Base-by-base conservation (phyloP, 208 protist genomes). In the Lotmaria passim region DNA sequence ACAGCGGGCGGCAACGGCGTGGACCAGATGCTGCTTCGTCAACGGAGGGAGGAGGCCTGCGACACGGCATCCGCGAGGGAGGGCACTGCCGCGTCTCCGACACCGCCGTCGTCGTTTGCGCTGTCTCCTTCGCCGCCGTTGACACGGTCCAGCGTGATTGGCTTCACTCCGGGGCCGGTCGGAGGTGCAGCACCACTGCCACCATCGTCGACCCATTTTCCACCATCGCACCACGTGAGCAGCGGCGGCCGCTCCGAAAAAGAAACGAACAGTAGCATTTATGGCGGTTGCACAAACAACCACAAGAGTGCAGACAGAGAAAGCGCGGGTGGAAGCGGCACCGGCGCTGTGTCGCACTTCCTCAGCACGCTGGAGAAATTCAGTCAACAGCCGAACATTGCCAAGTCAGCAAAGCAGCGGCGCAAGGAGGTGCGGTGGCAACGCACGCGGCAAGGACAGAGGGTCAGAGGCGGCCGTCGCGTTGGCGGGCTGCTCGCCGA, bases 401-500 rank as follows among this genome's bases (percentile, higher is more conserved):
- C 23, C 46, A 48, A 23, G 11, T 75, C 53, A 28, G 41, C 67
- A 14, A 68, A 67, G 55, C 65, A 75, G 73, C 57, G 50, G 17
- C 69, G 55, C 3, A 64, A 55, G 34, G 74, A 82, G 55, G 72
- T 75, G 68, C 48, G 33, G 19, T 69, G 67, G 39, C 81, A 79
- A 70, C 63, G 67, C n/a, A 61, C 61, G 5, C 75, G 64, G 21
- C 47, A 79, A 6, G 36, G 39, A 30, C 50, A 23, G 15, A 55
- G 36, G n/a, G 28, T 2, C 19, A 34, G 46, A 15, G 30, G 44
- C 31, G n/a, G 46, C 12, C 24, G 39, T n/a, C n/a, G n/a, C n/a
- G n/a, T n/a, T 31, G 71, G 55, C 17, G 57, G 69, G 2, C 73
- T 96, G 43, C 64, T 94, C 33, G 89, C 74, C 6, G 83, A 94